Evolutionary conservation across 2,329 filamentous ascomycete genomes (phyloP).

Genomic region (Aspergillus felis): DNA sequence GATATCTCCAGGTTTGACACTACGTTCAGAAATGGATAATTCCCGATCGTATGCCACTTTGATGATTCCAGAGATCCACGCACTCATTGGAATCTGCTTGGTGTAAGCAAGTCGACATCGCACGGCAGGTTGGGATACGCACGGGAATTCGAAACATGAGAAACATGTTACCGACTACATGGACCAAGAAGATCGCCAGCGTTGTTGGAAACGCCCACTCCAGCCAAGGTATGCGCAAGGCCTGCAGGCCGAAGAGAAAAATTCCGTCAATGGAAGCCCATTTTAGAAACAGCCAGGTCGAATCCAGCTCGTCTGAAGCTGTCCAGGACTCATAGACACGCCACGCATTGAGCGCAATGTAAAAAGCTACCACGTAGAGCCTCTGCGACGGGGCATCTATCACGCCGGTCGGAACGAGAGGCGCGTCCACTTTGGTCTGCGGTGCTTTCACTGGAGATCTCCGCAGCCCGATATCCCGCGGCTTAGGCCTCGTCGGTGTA

Average conservation of each 20-base stretch:
- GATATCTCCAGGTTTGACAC: slow-evolving; percentile 82
- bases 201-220: slow-evolving; percentile 79
- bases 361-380: slow-evolving; percentile 79
- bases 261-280: slow-evolving; percentile 84
- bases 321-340: slow-evolving; percentile 81
- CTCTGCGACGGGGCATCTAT: slow-evolving; percentile 90
- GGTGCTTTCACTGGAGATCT: slow-evolving; percentile 23
- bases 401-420: slow-evolving; percentile 71
- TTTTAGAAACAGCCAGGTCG: slow-evolving; percentile 88
- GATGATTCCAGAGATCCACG: slow-evolving; percentile 67
- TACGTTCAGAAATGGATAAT: slow-evolving; percentile 86
- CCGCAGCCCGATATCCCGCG: slow-evolving; percentile 20
- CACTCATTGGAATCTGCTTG: slow-evolving; percentile 64
- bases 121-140: slow-evolving; percentile 28
- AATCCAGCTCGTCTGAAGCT: slow-evolving; percentile 76
- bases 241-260: slow-evolving; percentile 82
- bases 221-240: slow-evolving; percentile 91
- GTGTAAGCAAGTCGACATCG: slow-evolving; percentile 1
- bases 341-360: slow-evolving; percentile 72
- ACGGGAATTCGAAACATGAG: slow-evolving; percentile 90
- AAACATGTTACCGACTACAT: slow-evolving; percentile 73
- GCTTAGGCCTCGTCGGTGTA: slow-evolving; percentile 21
- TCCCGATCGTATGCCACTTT: slow-evolving; percentile 91
- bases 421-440: slow-evolving; percentile 18
- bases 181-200: slow-evolving; percentile 65